A percentile compares a stretch with the other conserved stretches of the same genome.
Evolutionary conservation across 495 filamentous ascomycete species (phyloP).

Genomic region (Neurospora terricola): DNA sequence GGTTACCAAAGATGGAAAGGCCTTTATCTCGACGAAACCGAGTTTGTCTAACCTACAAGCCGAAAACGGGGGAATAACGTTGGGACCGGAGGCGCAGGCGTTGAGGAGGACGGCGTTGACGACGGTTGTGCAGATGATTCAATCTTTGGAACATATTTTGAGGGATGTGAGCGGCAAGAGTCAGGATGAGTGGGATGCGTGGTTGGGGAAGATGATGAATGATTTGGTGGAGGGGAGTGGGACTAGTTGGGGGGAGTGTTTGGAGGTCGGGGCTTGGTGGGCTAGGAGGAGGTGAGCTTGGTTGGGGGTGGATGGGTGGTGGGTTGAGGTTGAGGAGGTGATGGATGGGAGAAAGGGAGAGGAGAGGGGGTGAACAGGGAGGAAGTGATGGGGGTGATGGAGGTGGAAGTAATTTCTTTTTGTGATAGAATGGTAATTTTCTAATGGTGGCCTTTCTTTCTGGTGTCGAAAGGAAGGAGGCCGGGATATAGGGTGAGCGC

Average conservation of each 20-base stretch:
- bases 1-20: slow-evolving; percentile 42
- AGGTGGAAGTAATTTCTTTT: background rate
- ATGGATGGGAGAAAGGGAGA: background rate
- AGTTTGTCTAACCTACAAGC: slow-evolving; percentile 4
- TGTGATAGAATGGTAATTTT: background rate
- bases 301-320: background rate
- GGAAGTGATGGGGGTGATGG: background rate
- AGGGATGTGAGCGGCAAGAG: slow-evolving; percentile 76
- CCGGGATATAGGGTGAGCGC: background rate
- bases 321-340: background rate
- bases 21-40: slow-evolving; percentile 33
- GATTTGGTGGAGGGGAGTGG: slow-evolving; percentile 72
- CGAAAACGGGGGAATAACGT: slow-evolving; percentile 22
- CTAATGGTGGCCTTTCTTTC: background rate
- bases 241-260: slow-evolving; percentile 73
- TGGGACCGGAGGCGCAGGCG: slow-evolving; percentile 65
- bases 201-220: slow-evolving; percentile 78
- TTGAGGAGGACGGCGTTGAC: slow-evolving; percentile 69
- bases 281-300: slow-evolving; percentile 49
- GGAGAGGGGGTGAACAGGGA: background rate
- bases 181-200: slow-evolving; percentile 85
- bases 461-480: background rate
- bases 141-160: slow-evolving; percentile 74
- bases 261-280: slow-evolving; percentile 95
- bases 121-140: slow-evolving; percentile 79